These are phyloP conservation scores for Aspergillus neoniger DNA, from an alignment of 2,329 filamentous ascomycete species.

Conservation along the genomic window DNA sequence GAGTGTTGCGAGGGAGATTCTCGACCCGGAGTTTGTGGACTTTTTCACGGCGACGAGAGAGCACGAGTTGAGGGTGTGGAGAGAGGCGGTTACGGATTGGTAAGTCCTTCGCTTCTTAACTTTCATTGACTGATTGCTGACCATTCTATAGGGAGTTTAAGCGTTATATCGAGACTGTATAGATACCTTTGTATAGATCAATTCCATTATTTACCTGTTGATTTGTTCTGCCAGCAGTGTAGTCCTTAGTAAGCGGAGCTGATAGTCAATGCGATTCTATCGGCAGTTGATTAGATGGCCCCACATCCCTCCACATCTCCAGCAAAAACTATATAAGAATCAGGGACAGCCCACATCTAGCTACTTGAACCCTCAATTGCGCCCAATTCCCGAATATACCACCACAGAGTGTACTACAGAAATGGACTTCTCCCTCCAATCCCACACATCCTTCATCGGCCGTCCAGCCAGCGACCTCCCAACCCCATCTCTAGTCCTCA, in stretches of 20 bases:
- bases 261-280: too few species aligned
- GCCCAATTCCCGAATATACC: too few species aligned
- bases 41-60: constrained; percentile 91
- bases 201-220: too few species aligned
- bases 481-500: constrained; percentile 45
- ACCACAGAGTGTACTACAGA: background rate
- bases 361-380: too few species aligned
- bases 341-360: background rate
- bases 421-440: constrained; percentile 35
- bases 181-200: background rate
- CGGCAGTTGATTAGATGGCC: too few species aligned
- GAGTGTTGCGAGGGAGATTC: constrained; percentile 85
- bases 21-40: constrained; percentile 91
- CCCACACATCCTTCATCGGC: constrained; percentile 41
- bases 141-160: constrained; percentile 61
- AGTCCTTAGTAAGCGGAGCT: too few species aligned
- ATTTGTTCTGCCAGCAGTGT: too few species aligned
- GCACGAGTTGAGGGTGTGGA: constrained; percentile 85
- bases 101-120: constrained; percentile 39
- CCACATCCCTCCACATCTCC: too few species aligned
- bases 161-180: constrained; percentile 74
- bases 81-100: constrained; percentile 96
- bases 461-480: constrained; percentile 38
- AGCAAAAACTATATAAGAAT: background rate
- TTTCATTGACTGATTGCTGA: constrained; percentile 4